Percentiles rank a stretch among this genome's conserved stretches.
Conservation (phyloP, 2,329 filamentous ascomycete genomes). For the Rugonectria rugulosa region DNA sequence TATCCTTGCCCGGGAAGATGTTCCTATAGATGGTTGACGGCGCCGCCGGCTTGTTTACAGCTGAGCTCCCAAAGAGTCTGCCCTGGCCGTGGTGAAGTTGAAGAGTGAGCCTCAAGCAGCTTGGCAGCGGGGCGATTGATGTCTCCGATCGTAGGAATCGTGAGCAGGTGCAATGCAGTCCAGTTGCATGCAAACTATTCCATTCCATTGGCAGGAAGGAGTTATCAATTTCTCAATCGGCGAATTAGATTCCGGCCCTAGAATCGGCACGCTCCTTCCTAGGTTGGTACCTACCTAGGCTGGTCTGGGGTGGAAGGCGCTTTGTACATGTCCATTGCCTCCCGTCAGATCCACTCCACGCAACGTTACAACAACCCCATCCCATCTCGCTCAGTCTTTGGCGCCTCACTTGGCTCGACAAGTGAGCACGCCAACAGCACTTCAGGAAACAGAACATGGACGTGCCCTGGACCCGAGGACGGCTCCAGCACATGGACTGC, state of each 20-base stretch:
- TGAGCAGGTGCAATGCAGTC: not conserved
- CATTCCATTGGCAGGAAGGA: not conserved
- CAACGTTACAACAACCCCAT: conserved; percentile 26
- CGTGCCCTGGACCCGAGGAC: conserved; percentile 19
- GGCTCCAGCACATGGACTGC: not conserved
- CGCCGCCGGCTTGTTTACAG: too few species aligned
- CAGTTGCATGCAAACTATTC: not conserved
- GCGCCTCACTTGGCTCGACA: conserved; percentile 7
- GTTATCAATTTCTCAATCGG: not conserved
- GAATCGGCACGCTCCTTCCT: not conserved
- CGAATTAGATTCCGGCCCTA: not conserved
- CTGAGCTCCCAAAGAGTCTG: too few species aligned
- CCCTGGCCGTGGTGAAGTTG: too few species aligned
- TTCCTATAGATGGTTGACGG: not conserved
- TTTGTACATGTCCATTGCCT: conserved; percentile 1
- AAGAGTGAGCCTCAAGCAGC: not conserved
- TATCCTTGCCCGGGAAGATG: not conserved
- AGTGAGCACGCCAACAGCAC: conserved; percentile 6
- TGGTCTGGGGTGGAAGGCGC: not conserved
- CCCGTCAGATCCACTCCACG: conserved; percentile 12
- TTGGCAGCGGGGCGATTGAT: not conserved
- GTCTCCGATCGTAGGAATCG: not conserved
- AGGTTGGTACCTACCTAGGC: not conserved
- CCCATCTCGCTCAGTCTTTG: conserved; percentile 6
- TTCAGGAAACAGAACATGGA: not conserved